Base-by-base conservation (phyloP, 225 moss, liverwort and hornwort species). In the Sphagnum contortum region DNA sequence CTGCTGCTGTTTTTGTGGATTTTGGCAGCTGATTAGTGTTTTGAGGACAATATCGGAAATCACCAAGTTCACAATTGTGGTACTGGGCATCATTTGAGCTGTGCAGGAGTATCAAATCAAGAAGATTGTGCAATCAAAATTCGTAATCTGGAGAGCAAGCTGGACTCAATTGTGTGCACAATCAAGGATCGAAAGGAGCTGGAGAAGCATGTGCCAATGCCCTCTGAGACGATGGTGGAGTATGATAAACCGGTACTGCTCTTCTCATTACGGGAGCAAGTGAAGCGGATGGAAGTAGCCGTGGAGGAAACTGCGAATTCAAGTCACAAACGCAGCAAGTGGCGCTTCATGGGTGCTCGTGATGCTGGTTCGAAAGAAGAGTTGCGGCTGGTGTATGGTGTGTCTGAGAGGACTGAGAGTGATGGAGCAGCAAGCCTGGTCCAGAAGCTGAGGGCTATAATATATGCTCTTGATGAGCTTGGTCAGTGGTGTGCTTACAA, bases 101-200 rank as follows among this genome's bases (percentile, higher is more conserved):
- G 7, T 51, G 45, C 95, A 96, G 96, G 98, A 50, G 98, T 98
- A 47, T 93, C 98, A 49, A 98, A 92, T 70, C 98, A 98, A 75
- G 98, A 98, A 76, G 98, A 98, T 65, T 98, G 98, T 80, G 98
- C 98, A 46, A 91, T 98, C 52, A 98, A 98, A 68, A 98, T 98
- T 68, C 87, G 98, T 57, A 98, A 98, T 57, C 77, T 98, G 71
- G 98, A 98, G 74, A 98, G 92, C 63, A 98, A 98, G 73, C 75
- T 98, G 65, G 98, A 98, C 68, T 98, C 93, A 13, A 98, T 98
- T 67, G 98, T 98, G 48, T 98, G 98, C 73, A 98, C 98, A 12
- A 98, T 98, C 64, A 98, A 98, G 84, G 89, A 98, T 74, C 88
- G 98, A 12, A 87, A 89, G 71, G 98, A 98, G 74, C 89, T 98